Evolutionary conservation across 2,329 filamentous ascomycete species (phyloP).

Genomic region (Penicillium sp.): DNA sequence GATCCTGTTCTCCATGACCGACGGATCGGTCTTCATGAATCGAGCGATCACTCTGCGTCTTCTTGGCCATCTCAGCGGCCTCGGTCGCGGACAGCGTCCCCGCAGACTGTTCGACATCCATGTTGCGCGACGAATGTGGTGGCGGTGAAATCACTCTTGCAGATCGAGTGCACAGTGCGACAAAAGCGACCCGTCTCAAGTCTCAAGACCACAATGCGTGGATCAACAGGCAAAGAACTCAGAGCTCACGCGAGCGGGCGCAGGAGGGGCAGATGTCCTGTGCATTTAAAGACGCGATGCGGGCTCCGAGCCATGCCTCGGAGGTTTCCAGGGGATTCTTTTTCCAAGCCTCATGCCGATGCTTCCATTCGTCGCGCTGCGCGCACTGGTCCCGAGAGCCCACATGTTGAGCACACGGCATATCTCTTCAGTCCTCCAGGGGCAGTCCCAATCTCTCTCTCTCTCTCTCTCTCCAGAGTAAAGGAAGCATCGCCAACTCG

Average conservation of each 20-base stretch:
- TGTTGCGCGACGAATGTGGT: background rate
- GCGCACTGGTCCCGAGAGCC: background rate
- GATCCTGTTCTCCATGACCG: slow-evolving; percentile 23
- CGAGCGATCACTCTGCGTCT: slow-evolving; percentile 5
- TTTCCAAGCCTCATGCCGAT: background rate
- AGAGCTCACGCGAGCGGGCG: background rate
- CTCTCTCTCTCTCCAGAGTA: too few species aligned
- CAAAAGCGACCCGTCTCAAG: background rate
- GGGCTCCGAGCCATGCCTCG: background rate
- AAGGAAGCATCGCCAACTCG: background rate
- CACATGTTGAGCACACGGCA: background rate
- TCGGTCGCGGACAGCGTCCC: background rate
- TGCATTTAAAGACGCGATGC: background rate
- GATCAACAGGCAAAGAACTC: background rate
- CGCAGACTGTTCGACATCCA: slow-evolving; percentile 17
- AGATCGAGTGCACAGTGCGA: background rate
- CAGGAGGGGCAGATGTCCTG: background rate
- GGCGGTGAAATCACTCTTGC: background rate
- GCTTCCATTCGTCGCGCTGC: background rate
- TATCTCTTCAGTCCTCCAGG: background rate
- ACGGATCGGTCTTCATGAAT: slow-evolving; percentile 20
- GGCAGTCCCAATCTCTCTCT: background rate
- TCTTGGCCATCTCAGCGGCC: background rate
- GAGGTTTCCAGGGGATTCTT: background rate
- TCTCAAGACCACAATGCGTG: background rate